Base-by-base conservation (phyloP, 306 rosid genomes). In the Corylus avellana region DNA sequence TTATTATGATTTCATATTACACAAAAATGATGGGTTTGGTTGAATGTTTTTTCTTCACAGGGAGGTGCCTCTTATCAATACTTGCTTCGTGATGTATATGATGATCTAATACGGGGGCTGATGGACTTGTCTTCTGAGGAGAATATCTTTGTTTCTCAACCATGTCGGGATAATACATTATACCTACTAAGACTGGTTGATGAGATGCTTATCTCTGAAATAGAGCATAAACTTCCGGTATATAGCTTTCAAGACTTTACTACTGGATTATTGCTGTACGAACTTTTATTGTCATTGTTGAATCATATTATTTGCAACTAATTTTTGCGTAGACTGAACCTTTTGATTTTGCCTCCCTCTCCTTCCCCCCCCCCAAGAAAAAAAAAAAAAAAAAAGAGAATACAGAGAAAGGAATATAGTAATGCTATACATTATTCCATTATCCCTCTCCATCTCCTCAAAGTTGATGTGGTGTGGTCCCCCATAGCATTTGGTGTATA, bases 121-220 rank as follows among this genome's bases (percentile, higher is more conserved):
- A 82, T 92, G 87, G 96, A 89, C 57, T 84, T 88, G 58, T 95
- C 96, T 81, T 87, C 92, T 79, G 89, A 48, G 67, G 98, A 95
- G 78, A 92, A 89, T 87, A 86, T 90, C 79, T 87, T 95, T 73
- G 70, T 85, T 72, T 87, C 90, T 1, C 98, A 95, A 82, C 98
- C 98, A 69, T 92, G 98, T 85, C 92, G 98, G 71, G 98, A 95
- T 83, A 95, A 95, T 88, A 81, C 97, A 16, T 75, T 92, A 72
- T 95, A 89, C 86, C 92, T 95, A 80, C 84, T 92, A 86, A 92
- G 83, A 81, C 85, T 95, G 86, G 86, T 92, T 67, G 98, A 95
- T 74, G 98, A 95, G 87, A 85, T 92, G 91, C 93, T 95, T 81
- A 83, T 89, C 72, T 84, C 96, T 27, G 98, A 92, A 90, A 78